Evolutionary conservation across 441 rosid species (phyloP).

Genomic region (Adansonia madagascariensis): DNA sequence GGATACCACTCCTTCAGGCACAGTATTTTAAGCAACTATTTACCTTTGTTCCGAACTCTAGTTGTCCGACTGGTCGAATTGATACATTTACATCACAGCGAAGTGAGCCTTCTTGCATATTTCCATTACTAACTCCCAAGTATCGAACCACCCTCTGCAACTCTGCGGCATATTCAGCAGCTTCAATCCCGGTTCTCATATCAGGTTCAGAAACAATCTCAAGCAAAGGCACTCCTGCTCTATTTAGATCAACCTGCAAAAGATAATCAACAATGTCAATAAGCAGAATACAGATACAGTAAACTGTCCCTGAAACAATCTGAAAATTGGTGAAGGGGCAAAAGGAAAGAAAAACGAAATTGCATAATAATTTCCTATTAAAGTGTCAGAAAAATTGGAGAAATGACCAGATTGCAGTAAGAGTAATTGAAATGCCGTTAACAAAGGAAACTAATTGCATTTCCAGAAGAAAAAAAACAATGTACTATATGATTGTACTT

Average conservation of each 20-base stretch:
- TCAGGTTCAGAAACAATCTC: conserved; percentile 98
- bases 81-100: conserved; percentile 94
- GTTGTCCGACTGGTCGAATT: conserved; percentile 77
- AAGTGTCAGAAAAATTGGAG: not conserved
- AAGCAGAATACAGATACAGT: conserved; percentile 8
- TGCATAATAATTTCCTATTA: not conserved
- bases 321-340: not conserved
- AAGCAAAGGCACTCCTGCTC: conserved; percentile 97
- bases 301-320: conserved; percentile 2
- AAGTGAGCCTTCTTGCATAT: conserved; percentile 97
- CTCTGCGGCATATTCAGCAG: conserved; percentile 88
- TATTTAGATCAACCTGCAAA: conserved; percentile 84
- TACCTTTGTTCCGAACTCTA: conserved; percentile 92
- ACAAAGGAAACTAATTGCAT: conserved; percentile 3
- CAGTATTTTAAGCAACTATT: conserved; percentile 17
- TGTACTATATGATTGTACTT: not conserved
- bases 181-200: conserved; percentile 90
- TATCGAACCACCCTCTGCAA: conserved; percentile 85
- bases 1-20: conserved; percentile 17
- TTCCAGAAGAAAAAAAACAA: conserved; percentile 8
- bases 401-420: not conserved
- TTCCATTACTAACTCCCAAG: conserved; percentile 87
- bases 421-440: not conserved
- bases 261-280: conserved; percentile 25
- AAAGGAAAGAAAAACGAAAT: not conserved